These are phyloP conservation scores for Ascosphaera aggregata DNA, from an alignment of 2,329 filamentous ascomycete genomes.

Conservation along the genomic window DNA sequence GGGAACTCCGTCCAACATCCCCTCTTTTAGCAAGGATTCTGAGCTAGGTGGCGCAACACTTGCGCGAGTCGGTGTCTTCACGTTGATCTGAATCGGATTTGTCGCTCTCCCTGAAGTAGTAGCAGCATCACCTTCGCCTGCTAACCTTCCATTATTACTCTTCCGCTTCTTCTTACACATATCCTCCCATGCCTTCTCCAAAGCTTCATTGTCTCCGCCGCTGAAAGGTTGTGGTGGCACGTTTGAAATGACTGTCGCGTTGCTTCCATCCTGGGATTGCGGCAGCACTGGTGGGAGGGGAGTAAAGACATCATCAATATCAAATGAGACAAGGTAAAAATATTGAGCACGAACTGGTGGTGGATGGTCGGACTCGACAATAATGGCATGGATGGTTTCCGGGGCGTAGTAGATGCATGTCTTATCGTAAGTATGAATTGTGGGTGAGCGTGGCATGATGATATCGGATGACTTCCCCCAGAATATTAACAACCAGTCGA, in stretches of 20 bases:
- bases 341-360: constrained; percentile 42
- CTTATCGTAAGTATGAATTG: constrained; percentile 34
- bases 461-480: not conserved
- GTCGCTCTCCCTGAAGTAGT: not conserved
- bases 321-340: constrained; percentile 62
- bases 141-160: constrained; percentile 1
- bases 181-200: constrained; percentile 55
- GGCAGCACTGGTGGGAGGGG: constrained; percentile 25
- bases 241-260: constrained; percentile 26
- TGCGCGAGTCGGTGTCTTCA: too few relatives aligned
- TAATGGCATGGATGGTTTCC: constrained; percentile 9
- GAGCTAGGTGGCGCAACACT: too few relatives aligned
- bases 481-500: not conserved
- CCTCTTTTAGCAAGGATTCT: too few relatives aligned
- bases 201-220: constrained; percentile 49
- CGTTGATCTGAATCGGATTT: not conserved
- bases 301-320: constrained; percentile 75
- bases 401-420: constrained; percentile 28
- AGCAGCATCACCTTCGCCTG: not conserved
- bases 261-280: constrained; percentile 20
- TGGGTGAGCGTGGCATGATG: constrained; percentile 13
- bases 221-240: constrained; percentile 56
- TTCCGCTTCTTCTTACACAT: constrained; percentile 17
- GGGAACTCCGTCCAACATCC: too few relatives aligned
- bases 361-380: constrained; percentile 21